A percentile compares a stretch with the other conserved stretches of the same genome.
Conservation (phyloP, 2,329 filamentous ascomycete species). For the Blastomyces silverae region DNA sequence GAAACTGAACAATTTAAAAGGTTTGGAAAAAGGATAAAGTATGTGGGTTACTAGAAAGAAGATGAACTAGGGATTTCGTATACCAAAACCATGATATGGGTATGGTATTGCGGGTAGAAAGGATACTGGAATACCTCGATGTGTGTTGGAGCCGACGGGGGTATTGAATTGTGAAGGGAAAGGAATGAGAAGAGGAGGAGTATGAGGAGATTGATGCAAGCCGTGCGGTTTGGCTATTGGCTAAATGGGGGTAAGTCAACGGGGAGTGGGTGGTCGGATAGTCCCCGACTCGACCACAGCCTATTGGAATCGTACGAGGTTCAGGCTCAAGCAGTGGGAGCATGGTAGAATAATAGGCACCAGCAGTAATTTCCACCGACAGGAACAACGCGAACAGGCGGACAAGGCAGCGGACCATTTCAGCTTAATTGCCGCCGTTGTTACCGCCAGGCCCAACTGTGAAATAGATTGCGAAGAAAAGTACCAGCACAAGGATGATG, state of each 20-base stretch:
- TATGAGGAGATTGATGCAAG: neutral
- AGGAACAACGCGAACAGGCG: neutral
- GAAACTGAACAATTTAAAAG: conserved; percentile 15
- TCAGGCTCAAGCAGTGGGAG: neutral
- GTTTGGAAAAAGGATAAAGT: neutral
- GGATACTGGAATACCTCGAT: conserved; percentile 17
- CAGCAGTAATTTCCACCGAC: neutral
- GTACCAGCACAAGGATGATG: conserved; percentile 48
- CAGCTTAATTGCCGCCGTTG: conserved; percentile 12
- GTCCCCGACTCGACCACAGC: neutral
- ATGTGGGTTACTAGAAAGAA: neutral
- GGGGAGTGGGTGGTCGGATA: neutral
- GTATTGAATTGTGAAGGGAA: neutral
- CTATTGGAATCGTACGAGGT: neutral
- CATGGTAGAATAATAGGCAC: neutral
- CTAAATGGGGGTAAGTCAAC: neutral
- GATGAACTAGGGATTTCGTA: conserved; percentile 14
- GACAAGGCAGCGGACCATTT: neutral
- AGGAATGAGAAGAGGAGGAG: neutral
- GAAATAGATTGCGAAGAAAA: conserved; percentile 40
- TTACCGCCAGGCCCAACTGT: conserved; percentile 21
- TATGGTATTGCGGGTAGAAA: neutral
- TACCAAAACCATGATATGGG: conserved; percentile 22
- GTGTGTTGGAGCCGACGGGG: neutral
- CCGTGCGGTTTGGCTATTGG: neutral